phyloP scores from a whole-genome alignment of 2,329 filamentous ascomycete species.

The Aspergillus persii region DNA sequence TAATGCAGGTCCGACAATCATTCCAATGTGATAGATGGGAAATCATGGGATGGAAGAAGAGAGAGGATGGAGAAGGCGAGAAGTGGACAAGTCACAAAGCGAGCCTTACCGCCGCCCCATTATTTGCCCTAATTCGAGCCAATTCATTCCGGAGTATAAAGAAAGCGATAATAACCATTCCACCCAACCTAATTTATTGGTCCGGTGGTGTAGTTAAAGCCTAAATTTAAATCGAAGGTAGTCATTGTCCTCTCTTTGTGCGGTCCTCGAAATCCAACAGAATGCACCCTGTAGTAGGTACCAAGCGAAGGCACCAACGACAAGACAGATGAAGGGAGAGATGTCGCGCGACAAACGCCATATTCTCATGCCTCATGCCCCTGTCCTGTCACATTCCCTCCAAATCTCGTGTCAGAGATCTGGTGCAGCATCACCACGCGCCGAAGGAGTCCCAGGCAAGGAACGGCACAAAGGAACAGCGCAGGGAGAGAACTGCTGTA shows the following conservation, averaged over 20 bases:
- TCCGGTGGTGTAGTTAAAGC: no score
- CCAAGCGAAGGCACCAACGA: background rate
- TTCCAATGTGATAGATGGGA: background rate
- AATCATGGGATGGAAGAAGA: background rate
- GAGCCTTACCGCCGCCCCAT: background rate
- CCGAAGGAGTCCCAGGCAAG: background rate
- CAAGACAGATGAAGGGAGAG: background rate
- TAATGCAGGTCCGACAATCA: background rate
- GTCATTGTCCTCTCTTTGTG: no score
- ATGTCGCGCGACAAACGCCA: no score
- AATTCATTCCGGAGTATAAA: background rate
- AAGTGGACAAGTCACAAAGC: background rate
- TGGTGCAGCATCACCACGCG: background rate
- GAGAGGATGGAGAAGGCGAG: background rate
- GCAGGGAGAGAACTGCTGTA: background rate
- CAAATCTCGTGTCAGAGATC: background rate
- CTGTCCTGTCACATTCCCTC: background rate
- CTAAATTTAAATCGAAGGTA: no score
- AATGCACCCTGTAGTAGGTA: no score
- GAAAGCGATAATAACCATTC: background rate
- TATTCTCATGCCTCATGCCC: background rate
- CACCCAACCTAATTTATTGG: background rate
- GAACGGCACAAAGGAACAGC: background rate
- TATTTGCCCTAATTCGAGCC: background rate
- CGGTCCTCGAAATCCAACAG: background rate